These are phyloP conservation scores for Zarea fungicola DNA, from an alignment of 2,329 filamentous ascomycete species.

Conservation along the genomic window DNA sequence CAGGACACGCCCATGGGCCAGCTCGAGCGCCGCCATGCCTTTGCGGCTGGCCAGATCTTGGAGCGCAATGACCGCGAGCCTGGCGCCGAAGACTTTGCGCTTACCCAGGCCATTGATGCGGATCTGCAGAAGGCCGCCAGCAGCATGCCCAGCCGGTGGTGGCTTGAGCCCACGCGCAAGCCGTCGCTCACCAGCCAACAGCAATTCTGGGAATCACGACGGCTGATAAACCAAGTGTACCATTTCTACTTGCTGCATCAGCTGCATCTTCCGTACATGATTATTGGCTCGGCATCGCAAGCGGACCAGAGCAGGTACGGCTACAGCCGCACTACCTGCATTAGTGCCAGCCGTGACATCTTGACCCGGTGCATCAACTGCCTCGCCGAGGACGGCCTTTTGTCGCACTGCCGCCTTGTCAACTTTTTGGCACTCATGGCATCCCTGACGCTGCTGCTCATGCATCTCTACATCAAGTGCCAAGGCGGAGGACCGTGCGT, in stretches of 20 bases:
- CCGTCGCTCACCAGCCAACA: conserved; percentile 11
- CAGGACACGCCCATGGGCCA: conserved; percentile 22
- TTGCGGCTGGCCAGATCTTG: conserved; percentile 31
- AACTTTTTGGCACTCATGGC: conserved; percentile 36
- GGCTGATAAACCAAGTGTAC: conserved; percentile 30
- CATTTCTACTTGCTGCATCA: conserved; percentile 34
- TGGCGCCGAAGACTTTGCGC: conserved; percentile 18
- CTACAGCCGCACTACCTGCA: conserved; percentile 31
- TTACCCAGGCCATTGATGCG: conserved; percentile 28
- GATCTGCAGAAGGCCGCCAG: conserved; percentile 27
- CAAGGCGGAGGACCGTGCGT: not conserved
- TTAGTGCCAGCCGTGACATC: conserved; percentile 34
- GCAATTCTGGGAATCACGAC: conserved; percentile 10
- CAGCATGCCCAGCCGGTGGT: conserved; percentile 31
- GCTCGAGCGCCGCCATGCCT: conserved; percentile 27
- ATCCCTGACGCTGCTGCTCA: conserved; percentile 31
- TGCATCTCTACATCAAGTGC: conserved; percentile 26
- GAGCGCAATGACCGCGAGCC: conserved; percentile 28
- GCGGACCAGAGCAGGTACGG: conserved; percentile 19
- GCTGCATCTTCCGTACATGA: conserved; percentile 36
- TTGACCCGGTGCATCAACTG: conserved; percentile 31
- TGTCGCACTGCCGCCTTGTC: conserved; percentile 27
- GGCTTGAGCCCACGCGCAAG: conserved; percentile 25
- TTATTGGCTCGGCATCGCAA: conserved; percentile 19
- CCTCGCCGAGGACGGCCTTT: conserved; percentile 25